Percentiles rank a stretch among this genome's conserved stretches.
Evolutionary conservation across 495 filamentous ascomycete genomes (phyloP).

Genomic region (Penicillium ochrochloron): DNA sequence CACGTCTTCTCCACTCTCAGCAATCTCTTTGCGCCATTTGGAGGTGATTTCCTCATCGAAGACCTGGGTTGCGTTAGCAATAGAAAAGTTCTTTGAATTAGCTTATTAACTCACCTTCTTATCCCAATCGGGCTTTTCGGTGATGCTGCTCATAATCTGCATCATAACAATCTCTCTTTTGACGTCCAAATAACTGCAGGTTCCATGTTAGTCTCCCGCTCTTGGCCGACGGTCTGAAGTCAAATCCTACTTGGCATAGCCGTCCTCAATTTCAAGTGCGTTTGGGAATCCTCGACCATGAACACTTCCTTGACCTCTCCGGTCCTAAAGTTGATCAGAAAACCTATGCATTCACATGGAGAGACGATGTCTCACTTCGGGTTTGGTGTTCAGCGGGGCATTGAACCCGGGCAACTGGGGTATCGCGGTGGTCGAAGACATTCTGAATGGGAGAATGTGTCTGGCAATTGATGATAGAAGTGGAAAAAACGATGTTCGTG

Average conservation of each 20-base stretch:
- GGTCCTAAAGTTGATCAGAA: background rate
- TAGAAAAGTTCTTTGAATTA: background rate
- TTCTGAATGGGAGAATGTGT: background rate
- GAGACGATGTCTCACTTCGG: background rate
- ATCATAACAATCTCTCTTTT: conserved; percentile 42
- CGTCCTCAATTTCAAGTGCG: background rate
- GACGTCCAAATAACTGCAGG: background rate
- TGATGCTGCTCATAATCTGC: conserved; percentile 42
- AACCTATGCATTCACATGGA: background rate
- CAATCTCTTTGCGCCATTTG: conserved; percentile 46
- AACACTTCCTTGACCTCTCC: background rate
- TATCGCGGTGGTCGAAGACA: background rate
- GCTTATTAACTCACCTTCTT: conserved; percentile 17
- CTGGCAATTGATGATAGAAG: background rate
- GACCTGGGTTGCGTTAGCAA: conserved; percentile 8
- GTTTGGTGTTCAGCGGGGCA: background rate
- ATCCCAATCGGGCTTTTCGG: conserved; percentile 55
- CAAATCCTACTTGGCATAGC: background rate
- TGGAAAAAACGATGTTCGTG: background rate
- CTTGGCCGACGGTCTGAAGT: background rate
- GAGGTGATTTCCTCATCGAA: conserved; percentile 50
- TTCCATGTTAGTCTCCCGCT: background rate
- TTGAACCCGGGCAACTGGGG: conserved; percentile 4
- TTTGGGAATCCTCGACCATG: background rate
- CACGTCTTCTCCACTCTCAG: conserved; percentile 35